These are phyloP conservation scores for Beauveria caledonica DNA, from an alignment of 2,329 filamentous ascomycete genomes.

Conservation along the genomic window DNA sequence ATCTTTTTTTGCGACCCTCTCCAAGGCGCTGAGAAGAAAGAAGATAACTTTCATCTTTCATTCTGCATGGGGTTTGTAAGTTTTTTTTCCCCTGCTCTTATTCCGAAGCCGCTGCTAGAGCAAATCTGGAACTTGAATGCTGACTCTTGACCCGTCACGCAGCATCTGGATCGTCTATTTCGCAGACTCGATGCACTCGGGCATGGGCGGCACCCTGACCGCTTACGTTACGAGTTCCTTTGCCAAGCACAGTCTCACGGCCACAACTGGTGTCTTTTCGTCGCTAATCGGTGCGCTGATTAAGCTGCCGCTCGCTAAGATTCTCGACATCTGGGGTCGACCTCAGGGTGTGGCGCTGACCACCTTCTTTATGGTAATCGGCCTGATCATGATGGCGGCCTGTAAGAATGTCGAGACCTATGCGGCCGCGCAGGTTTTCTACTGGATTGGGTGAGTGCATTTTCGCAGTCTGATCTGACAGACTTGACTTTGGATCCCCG, in stretches of 20 bases:
- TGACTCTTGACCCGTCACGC: too few species aligned
- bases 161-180: not conserved
- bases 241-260: slow-evolving; percentile 25
- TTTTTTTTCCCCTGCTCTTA: too few species aligned
- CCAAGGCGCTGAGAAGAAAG: too few species aligned
- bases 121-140: too few species aligned
- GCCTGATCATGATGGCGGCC: slow-evolving; percentile 46
- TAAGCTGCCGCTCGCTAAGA: slow-evolving; percentile 24
- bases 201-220: not conserved
- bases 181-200: not conserved
- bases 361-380: slow-evolving; percentile 29
- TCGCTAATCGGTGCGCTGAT: slow-evolving; percentile 22
- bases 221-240: slow-evolving; percentile 31
- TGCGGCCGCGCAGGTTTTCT: slow-evolving; percentile 38
- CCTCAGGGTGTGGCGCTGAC: slow-evolving; percentile 25
- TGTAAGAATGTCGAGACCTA: slow-evolving; percentile 38
- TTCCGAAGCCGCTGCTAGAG: too few species aligned
- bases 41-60: too few species aligned
- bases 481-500: not conserved
- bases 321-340: slow-evolving; percentile 29
- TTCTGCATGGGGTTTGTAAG: too few species aligned
- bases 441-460: slow-evolving; percentile 34
- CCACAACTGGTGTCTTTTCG: slow-evolving; percentile 36
- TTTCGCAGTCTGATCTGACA: not conserved
- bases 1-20: too few species aligned